Conservation (phyloP, 208 protist species). For the Naegleria lovaniensis region DNA sequence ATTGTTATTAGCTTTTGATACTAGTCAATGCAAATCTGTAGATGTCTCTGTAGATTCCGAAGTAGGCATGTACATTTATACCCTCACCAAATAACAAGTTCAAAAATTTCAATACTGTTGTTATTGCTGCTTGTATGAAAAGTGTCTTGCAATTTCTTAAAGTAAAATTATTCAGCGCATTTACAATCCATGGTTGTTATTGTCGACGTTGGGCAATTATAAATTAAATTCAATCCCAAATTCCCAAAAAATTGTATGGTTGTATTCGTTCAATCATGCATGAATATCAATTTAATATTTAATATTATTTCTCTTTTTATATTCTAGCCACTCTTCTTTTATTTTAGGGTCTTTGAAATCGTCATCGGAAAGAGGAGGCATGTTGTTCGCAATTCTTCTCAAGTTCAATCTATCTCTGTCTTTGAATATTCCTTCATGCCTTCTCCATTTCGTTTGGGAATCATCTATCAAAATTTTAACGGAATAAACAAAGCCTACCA, state of each 20-base stretch:
- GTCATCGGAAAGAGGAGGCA: not conserved
- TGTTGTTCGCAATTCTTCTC: not conserved
- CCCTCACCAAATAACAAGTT: not conserved
- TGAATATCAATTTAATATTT: not conserved
- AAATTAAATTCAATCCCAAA: too few relatives aligned
- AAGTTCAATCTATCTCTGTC: not conserved
- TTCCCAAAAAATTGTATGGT: too few relatives aligned
- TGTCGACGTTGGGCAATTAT: too few relatives aligned
- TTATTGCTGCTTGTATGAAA: too few relatives aligned
- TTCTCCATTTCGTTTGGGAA: not conserved
- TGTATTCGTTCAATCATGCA: too few relatives aligned
- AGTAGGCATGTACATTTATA: not conserved
- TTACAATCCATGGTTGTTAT: too few relatives aligned
- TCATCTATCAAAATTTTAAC: not conserved
- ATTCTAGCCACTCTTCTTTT: not conserved
- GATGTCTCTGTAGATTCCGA: not conserved
- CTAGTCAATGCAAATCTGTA: not conserved
- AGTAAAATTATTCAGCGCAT: too few relatives aligned
- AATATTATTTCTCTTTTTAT: not conserved
- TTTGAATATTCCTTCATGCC: conserved; percentile 15
- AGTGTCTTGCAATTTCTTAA: too few relatives aligned
- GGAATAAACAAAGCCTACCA: not conserved
- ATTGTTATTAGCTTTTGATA: not conserved
- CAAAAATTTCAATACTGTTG: too few relatives aligned
- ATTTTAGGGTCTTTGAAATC: not conserved